Conservation (phyloP, 2,329 filamentous ascomycete genomes). For the Clarireedia monteithiana region DNA sequence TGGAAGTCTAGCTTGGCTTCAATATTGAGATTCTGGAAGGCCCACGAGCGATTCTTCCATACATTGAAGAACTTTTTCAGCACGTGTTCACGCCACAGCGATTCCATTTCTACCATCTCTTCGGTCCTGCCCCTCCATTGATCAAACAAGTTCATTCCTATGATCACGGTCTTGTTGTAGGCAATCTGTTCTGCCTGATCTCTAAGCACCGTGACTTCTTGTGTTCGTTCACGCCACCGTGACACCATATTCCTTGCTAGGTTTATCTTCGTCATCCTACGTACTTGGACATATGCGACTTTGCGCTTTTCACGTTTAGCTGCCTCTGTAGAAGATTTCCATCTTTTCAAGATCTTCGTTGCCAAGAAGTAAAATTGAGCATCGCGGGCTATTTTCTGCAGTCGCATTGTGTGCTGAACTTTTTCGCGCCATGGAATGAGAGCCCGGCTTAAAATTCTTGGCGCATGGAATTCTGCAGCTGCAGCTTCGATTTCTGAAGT, state of each 20-base stretch:
- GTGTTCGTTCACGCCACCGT: constrained; percentile 21
- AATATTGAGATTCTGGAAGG: constrained; percentile 18
- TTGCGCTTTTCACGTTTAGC: constrained; percentile 27
- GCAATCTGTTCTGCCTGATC: constrained; percentile 21
- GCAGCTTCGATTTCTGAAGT: constrained; percentile 15
- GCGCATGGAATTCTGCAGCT: constrained; percentile 17
- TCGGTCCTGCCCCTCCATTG: constrained; percentile 25
- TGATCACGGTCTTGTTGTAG: constrained; percentile 21
- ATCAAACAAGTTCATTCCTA: constrained; percentile 26
- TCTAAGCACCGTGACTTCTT: constrained; percentile 22
- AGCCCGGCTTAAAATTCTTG: constrained; percentile 14
- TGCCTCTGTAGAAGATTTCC: constrained; percentile 24
- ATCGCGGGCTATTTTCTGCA: constrained; percentile 21
- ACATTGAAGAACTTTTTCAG: constrained; percentile 20
- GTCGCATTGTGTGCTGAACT: constrained; percentile 16
- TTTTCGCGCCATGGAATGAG: constrained; percentile 20
- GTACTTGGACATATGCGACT: constrained; percentile 24
- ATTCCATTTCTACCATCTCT: constrained; percentile 24
- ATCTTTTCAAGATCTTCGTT: constrained; percentile 23
- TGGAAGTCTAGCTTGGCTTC: constrained; percentile 26
- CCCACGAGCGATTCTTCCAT: constrained; percentile 22
- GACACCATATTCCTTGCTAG: constrained; percentile 21
- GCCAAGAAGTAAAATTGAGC: constrained; percentile 27
- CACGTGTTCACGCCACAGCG: constrained; percentile 16
- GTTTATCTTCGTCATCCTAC: constrained; percentile 25